Evolutionary conservation across 192 early-diverging fungal genomes (phyloP).

Genomic region (Mortierella alpina): DNA sequence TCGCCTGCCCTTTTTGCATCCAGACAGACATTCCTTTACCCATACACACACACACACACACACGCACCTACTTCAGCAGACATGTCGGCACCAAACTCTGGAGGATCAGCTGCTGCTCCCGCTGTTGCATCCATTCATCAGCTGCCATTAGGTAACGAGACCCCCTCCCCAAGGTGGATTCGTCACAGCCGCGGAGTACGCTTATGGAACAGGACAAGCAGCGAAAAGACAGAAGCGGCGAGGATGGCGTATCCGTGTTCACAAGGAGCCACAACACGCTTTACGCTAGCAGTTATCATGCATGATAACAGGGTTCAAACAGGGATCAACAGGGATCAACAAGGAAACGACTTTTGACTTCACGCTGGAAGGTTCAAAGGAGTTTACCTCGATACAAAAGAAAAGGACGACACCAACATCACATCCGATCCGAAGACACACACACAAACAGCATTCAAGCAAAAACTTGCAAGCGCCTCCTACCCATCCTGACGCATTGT

Average conservation of each 20-base stretch:
- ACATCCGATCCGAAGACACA: neutral
- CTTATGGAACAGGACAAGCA: neutral
- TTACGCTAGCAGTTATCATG: too few relatives aligned
- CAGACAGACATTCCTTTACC: neutral
- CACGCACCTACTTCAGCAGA: neutral
- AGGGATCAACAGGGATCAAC: too few relatives aligned
- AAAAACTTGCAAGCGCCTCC: neutral
- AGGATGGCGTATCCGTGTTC: too few relatives aligned
- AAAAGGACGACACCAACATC: too few relatives aligned
- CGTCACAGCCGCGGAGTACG: neutral
- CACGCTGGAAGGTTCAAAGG: too few relatives aligned
- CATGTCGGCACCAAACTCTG: slow-evolving; percentile 51
- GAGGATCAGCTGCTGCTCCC: slow-evolving; percentile 34
- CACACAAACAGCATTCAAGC: neutral
- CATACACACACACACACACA: neutral
- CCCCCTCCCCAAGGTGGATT: neutral
- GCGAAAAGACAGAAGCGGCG: too few relatives aligned
- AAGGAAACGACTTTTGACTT: too few relatives aligned
- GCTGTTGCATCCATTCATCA: slow-evolving; percentile 53
- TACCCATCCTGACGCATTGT: too few relatives aligned
- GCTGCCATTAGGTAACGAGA: slow-evolving; percentile 47
- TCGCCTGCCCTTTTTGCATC: too few relatives aligned
- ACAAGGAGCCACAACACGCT: too few relatives aligned
- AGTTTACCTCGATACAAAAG: too few relatives aligned
- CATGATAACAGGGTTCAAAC: too few relatives aligned